Conservation (phyloP, 352 stramenopile species). For the Phytophthora foliorum region DNA sequence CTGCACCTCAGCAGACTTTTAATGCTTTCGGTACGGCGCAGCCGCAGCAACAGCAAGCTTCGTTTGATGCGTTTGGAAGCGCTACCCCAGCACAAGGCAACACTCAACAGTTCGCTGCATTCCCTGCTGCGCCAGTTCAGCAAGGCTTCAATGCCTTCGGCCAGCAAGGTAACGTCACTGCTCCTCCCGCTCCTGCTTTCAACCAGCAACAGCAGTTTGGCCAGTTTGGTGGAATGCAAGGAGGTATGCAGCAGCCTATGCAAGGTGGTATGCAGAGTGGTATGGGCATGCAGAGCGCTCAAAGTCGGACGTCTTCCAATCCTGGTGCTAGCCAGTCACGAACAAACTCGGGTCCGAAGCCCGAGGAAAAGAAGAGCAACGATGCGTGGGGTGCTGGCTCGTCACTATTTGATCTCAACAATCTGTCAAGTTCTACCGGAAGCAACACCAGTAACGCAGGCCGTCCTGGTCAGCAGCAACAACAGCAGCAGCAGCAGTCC, state of each 20-base stretch:
- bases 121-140: slow-evolving; percentile 47
- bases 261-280: slow-evolving; percentile 42
- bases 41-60: slow-evolving; percentile 46
- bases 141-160: slow-evolving; percentile 63
- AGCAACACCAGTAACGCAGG: slow-evolving; percentile 31
- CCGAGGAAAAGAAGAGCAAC: slow-evolving; percentile 66
- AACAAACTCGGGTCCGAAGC: slow-evolving; percentile 39
- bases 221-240: slow-evolving; percentile 58
- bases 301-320: slow-evolving; percentile 58
- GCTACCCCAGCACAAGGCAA: slow-evolving; percentile 37
- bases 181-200: slow-evolving; percentile 54
- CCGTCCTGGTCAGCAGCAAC: slow-evolving; percentile 42
- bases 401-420: slow-evolving; percentile 83
- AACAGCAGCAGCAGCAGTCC: slow-evolving; percentile 30
- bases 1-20: slow-evolving; percentile 58
- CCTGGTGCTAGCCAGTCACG: slow-evolving; percentile 36
- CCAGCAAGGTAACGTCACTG: slow-evolving; percentile 43
- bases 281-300: slow-evolving; percentile 43
- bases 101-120: slow-evolving; percentile 53
- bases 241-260: slow-evolving; percentile 50
- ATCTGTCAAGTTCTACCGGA: slow-evolving; percentile 54
- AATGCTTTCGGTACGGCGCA: slow-evolving; percentile 62
- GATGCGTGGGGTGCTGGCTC: slow-evolving; percentile 87
- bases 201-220: slow-evolving; percentile 57
- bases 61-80: slow-evolving; percentile 75